Conservation (phyloP, 2,329 filamentous ascomycete species). For the Botrytis cinerea region DNA sequence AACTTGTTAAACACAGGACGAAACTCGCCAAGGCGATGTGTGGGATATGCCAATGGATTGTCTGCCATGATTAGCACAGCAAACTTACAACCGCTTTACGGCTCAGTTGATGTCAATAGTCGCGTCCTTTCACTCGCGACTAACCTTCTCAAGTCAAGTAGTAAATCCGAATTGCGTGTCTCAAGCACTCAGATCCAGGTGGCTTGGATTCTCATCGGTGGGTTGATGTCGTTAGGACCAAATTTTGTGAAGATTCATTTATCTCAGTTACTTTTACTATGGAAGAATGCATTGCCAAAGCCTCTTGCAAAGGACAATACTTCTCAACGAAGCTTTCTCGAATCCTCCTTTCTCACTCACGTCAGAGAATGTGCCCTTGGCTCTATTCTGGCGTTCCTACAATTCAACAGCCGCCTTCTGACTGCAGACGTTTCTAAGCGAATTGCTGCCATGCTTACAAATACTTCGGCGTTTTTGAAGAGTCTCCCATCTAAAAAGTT, state of each 20-base stretch:
- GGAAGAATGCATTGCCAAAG: conserved; percentile 96
- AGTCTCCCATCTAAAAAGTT: conserved; percentile 81
- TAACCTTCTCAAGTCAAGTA: conserved; percentile 86
- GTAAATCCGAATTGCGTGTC: conserved; percentile 84
- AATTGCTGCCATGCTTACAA: conserved; percentile 91
- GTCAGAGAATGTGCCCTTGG: conserved; percentile 92
- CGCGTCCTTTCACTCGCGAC: conserved; percentile 89
- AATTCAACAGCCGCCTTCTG: conserved; percentile 88
- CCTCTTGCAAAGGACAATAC: conserved; percentile 92
- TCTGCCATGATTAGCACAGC: conserved; percentile 90
- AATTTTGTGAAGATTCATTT: conserved; percentile 99
- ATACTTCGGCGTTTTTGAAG: conserved; percentile 86
- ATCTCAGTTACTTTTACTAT: conserved; percentile 86
- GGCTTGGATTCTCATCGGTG: conserved; percentile 95
- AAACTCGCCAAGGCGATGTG: conserved; percentile 78
- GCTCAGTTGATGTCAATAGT: conserved; percentile 93
- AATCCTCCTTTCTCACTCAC: conserved; percentile 90
- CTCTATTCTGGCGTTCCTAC: conserved; percentile 86
- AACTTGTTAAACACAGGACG: conserved; percentile 72
- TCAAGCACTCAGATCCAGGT: conserved; percentile 96
- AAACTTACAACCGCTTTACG: conserved; percentile 83
- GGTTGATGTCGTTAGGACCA: conserved; percentile 91
- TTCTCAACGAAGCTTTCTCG: conserved; percentile 77
- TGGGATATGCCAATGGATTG: conserved; percentile 89
- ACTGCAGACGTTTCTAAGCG: conserved; percentile 93